Conservation (phyloP, 495 filamentous ascomycete species). For the Mycothermus thermophilus region DNA sequence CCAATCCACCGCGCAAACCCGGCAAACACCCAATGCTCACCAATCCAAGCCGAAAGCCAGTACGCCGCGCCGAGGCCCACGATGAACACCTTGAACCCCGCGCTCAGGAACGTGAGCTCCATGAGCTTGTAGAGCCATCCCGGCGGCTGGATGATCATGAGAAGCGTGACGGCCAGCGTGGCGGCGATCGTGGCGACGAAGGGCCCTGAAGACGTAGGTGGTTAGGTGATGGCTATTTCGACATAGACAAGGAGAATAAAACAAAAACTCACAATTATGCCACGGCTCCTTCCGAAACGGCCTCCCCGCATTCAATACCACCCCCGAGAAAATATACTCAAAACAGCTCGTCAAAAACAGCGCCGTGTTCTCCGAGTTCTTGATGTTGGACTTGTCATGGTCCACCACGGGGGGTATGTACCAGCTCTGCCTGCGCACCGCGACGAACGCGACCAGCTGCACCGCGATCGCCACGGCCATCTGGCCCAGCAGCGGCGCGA, state of each 20-base stretch:
- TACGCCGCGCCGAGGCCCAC: constrained; percentile 51
- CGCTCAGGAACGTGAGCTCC: constrained; percentile 67
- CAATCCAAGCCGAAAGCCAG: constrained; percentile 51
- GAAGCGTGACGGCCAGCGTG: constrained; percentile 48
- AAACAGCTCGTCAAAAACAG: constrained; percentile 84
- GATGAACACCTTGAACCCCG: constrained; percentile 56
- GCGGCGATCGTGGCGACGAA: constrained; percentile 66
- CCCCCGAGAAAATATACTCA: constrained; percentile 80
- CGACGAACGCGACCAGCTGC: constrained; percentile 58
- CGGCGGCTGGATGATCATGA: constrained; percentile 65
- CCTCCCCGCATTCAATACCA: constrained; percentile 76
- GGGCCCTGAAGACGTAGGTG: constrained; percentile 41
- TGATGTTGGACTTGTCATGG: constrained; percentile 61
- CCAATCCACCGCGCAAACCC: constrained; percentile 56
- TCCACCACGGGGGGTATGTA: constrained; percentile 67
- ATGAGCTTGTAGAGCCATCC: constrained; percentile 57
- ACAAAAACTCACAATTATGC: constrained; percentile 51
- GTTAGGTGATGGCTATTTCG: not conserved
- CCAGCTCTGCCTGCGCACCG: constrained; percentile 68
- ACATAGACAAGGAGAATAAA: not conserved
- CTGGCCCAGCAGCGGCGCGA: constrained; percentile 81
- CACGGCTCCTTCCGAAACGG: constrained; percentile 76
- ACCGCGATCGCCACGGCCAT: constrained; percentile 68
- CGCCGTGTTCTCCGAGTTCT: constrained; percentile 83
- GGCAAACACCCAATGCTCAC: constrained; percentile 58